phyloP scores from a whole-genome alignment of 75 land plant species.

The Pseudotsuga menziesii region DNA sequence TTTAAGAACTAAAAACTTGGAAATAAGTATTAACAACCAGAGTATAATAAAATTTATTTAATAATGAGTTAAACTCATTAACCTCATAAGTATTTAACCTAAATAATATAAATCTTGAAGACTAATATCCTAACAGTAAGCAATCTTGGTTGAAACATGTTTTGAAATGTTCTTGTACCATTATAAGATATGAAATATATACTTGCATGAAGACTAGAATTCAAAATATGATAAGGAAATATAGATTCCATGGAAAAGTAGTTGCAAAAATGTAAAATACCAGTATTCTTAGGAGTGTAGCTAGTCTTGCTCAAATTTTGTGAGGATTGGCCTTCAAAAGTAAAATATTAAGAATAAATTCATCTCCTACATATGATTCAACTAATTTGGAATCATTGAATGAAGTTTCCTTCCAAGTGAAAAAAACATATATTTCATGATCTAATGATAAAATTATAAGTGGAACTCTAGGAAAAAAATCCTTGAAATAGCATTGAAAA shows the following conservation, averaged over 20 bases:
- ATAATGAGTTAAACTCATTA: neutral
- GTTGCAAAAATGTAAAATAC: conserved; percentile 33
- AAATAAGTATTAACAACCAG: neutral
- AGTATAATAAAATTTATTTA: neutral
- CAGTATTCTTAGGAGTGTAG: conserved; percentile 75
- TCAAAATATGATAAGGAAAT: neutral
- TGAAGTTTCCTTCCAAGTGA: conserved; percentile 27
- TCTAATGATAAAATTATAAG: neutral
- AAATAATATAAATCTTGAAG: neutral
- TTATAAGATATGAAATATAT: neutral
- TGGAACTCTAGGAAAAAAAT: neutral
- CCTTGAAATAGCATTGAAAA: neutral
- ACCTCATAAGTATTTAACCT: neutral
- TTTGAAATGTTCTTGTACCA: neutral
- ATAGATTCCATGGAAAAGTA: neutral
- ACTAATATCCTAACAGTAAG: neutral
- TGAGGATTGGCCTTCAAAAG: conserved; percentile 47
- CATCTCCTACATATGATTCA: conserved; percentile 45
- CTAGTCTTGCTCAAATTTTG: conserved; percentile 58
- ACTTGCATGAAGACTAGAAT: neutral
- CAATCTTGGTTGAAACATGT: no score
- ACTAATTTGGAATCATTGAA: conserved; percentile 33
- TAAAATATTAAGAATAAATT: conserved; percentile 55
- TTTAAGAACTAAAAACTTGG: neutral
- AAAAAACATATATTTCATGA: neutral